These are phyloP conservation scores for Ophiostoma populinum DNA, from an alignment of 2,329 filamentous ascomycete species.

Conservation along the genomic window DNA sequence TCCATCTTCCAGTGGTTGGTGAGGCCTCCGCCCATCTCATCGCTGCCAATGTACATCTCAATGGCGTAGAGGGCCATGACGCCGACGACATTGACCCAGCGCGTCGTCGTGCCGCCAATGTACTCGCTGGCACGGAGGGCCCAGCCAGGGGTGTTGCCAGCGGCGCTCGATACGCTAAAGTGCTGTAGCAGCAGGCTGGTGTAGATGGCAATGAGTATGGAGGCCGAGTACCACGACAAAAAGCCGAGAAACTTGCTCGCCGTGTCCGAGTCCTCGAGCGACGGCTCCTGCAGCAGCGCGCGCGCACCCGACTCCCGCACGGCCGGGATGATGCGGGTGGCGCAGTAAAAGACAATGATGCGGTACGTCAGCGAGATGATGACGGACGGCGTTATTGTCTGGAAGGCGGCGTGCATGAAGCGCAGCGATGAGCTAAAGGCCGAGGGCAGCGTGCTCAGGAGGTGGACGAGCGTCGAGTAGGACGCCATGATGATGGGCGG, in stretches of 20 bases:
- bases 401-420: slow-evolving; percentile 79
- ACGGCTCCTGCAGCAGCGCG: slow-evolving; percentile 68
- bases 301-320: slow-evolving; percentile 73
- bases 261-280: slow-evolving; percentile 68
- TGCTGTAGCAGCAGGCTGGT: slow-evolving; percentile 92
- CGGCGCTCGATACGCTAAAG: slow-evolving; percentile 56
- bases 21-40: slow-evolving; percentile 56
- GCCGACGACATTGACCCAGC: slow-evolving; percentile 80
- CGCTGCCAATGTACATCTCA: slow-evolving; percentile 73
- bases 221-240: slow-evolving; percentile 85
- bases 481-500: slow-evolving; percentile 97
- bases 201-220: slow-evolving; percentile 88
- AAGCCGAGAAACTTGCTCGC: slow-evolving; percentile 67
- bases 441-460: slow-evolving; percentile 65
- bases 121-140: slow-evolving; percentile 61
- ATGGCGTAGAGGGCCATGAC: slow-evolving; percentile 84
- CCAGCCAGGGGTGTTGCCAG: slow-evolving; percentile 49
- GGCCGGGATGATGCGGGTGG: slow-evolving; percentile 87
- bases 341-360: slow-evolving; percentile 86
- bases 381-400: slow-evolving; percentile 88
- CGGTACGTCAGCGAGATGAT: slow-evolving; percentile 91
- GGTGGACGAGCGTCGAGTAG: slow-evolving; percentile 77
- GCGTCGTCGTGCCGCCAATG: slow-evolving; percentile 69
- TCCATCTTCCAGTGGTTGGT: slow-evolving; percentile 87
- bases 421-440: slow-evolving; percentile 71